phyloP scores from a whole-genome alignment of 345 rosid species.

The Syzygium jambos region DNA sequence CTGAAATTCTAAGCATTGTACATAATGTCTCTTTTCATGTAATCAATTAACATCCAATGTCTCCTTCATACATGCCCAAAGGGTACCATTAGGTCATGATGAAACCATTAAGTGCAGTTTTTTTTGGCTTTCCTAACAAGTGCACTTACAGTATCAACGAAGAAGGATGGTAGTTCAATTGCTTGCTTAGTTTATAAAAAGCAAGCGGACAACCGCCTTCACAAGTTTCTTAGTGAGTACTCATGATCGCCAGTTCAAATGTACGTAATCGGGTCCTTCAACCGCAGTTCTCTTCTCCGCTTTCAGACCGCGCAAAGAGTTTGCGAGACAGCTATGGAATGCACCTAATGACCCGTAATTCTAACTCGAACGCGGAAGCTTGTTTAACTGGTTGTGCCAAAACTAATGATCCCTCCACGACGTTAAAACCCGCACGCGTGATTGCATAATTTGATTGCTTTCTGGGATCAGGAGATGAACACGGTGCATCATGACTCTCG shows the following conservation, averaged over 20 bases:
- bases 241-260: neutral
- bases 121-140: neutral
- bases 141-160: neutral
- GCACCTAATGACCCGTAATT: neutral
- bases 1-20: slow-evolving; percentile 20
- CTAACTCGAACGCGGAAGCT: neutral
- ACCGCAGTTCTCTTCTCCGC: neutral
- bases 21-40: neutral
- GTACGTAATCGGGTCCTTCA: neutral
- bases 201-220: neutral
- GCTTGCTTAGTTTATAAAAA: neutral
- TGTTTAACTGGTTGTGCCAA: neutral
- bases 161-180: neutral
- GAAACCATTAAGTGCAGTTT: neutral
- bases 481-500: neutral
- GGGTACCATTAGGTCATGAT: neutral
- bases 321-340: neutral
- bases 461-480: neutral
- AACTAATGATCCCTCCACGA: neutral
- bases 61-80: neutral
- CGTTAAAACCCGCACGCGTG: neutral
- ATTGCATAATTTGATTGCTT: neutral
- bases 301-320: neutral
- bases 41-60: neutral
- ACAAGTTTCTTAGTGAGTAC: neutral